These are phyloP conservation scores for Russula sp. DNA, from an alignment of 768 basidiomycete genomes.

Conservation along the genomic window DNA sequence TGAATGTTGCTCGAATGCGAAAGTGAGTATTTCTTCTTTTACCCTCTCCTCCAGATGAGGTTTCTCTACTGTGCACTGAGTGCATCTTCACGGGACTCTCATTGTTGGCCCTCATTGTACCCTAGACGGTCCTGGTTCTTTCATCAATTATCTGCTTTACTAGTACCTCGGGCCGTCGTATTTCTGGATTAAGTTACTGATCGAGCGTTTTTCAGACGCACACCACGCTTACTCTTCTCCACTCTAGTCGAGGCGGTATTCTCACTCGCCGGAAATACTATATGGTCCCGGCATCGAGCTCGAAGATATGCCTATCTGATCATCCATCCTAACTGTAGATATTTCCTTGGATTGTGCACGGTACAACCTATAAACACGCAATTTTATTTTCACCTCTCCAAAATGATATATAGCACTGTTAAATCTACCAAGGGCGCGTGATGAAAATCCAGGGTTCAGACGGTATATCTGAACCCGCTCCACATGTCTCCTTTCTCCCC, in stretches of 20 bases:
- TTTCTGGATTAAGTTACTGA: slow-evolving; percentile 13
- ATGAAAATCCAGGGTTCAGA: slow-evolving; percentile 36
- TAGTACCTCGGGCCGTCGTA: not conserved
- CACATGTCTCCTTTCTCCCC: slow-evolving; percentile 61
- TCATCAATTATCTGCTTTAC: not conserved
- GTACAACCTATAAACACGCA: slow-evolving; percentile 11
- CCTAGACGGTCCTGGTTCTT: slow-evolving; percentile 24
- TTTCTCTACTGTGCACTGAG: slow-evolving; percentile 31
- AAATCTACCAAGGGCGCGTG: slow-evolving; percentile 1
- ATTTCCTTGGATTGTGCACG: not conserved
- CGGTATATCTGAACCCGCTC: slow-evolving; percentile 72
- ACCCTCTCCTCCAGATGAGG: slow-evolving; percentile 17
- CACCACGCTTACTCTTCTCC: slow-evolving; percentile 88
- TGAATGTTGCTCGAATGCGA: no score
- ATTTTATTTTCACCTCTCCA: slow-evolving; percentile 7
- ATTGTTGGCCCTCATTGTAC: slow-evolving; percentile 23
- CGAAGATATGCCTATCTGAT: slow-evolving; percentile 33
- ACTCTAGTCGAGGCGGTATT: slow-evolving; percentile 85
- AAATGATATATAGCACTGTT: not conserved
- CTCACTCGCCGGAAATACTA: slow-evolving; percentile 61
- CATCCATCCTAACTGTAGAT: slow-evolving; percentile 6
- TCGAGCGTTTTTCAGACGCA: slow-evolving; percentile 35
- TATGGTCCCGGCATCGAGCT: slow-evolving; percentile 86
- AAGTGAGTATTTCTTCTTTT: slow-evolving; percentile 8
- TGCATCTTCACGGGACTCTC: slow-evolving; percentile 17